phyloP scores from a whole-genome alignment of 176 grass and related monocot species.

The Juncus inflexus region DNA sequence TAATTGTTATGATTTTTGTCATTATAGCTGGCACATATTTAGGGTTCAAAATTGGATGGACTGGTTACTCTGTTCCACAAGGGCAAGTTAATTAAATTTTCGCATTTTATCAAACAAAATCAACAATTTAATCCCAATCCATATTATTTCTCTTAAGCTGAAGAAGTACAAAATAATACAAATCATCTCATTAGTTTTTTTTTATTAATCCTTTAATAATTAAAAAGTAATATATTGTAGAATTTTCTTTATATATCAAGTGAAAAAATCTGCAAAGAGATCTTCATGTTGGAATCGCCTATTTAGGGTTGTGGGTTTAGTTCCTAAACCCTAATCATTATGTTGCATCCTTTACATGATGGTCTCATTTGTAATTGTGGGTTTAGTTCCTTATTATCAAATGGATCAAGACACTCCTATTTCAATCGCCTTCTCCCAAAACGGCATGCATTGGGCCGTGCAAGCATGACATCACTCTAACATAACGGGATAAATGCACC shows the following conservation, averaged over 20 bases:
- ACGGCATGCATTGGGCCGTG: slow-evolving; percentile 79
- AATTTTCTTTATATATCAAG: too few species aligned
- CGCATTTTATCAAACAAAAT: too few species aligned
- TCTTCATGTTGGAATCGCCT: slow-evolving; percentile 65
- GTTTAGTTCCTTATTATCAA: slow-evolving; percentile 74
- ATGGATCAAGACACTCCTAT: slow-evolving; percentile 91
- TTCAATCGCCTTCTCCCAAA: slow-evolving; percentile 55
- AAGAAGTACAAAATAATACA: slow-evolving; percentile 44
- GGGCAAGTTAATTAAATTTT: slow-evolving; percentile 69
- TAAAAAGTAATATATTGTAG: too few species aligned
- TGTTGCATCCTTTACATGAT: slow-evolving; percentile 81
- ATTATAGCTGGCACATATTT: slow-evolving; percentile 77
- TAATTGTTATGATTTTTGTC: slow-evolving; percentile 72
- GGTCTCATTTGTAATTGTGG: slow-evolving; percentile 72
- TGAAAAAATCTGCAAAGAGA: slow-evolving; percentile 75
- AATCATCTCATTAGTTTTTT: too few species aligned
- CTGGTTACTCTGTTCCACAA: slow-evolving; percentile 59
- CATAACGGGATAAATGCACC: background rate
- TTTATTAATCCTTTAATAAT: too few species aligned
- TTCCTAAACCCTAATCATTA: slow-evolving; percentile 41
- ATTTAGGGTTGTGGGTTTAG: too few species aligned
- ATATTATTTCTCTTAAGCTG: too few species aligned
- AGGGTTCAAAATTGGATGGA: slow-evolving; percentile 79
- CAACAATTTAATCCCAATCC: too few species aligned
- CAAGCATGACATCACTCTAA: slow-evolving; percentile 19